These are phyloP conservation scores for Gillenia trifoliata DNA, from an alignment of 306 rosid species.

Conservation along the genomic window DNA sequence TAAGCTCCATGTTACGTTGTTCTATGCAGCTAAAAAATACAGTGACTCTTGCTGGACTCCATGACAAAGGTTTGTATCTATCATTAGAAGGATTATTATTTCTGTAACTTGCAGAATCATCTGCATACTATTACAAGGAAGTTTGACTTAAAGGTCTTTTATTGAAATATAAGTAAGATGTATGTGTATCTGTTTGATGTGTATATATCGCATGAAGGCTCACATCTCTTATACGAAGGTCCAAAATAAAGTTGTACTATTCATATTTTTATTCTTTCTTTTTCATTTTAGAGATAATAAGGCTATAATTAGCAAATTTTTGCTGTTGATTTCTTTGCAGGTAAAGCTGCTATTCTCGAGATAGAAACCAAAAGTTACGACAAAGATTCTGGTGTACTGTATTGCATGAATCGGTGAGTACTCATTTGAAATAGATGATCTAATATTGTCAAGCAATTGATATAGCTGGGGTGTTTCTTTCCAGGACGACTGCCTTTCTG, in stretches of 20 bases:
- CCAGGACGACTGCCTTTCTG: conserved; percentile 64
- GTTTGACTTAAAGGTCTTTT: neutral
- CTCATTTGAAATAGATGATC: conserved; percentile 16
- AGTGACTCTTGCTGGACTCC: conserved; percentile 76
- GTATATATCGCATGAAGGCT: neutral
- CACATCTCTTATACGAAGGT: conserved; percentile 7
- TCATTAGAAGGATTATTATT: conserved; percentile 15
- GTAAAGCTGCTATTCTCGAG: conserved; percentile 94
- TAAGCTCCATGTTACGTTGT: conserved; percentile 19
- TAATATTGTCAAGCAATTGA: conserved; percentile 18
- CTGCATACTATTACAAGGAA: neutral
- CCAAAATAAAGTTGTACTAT: neutral
- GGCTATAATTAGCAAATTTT: neutral
- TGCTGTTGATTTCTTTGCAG: conserved; percentile 34
- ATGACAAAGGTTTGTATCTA: conserved; percentile 75
- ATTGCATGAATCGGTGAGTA: conserved; percentile 84
- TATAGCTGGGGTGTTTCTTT: conserved; percentile 28
- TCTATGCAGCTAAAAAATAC: conserved; percentile 60
- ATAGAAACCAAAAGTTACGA: conserved; percentile 82
- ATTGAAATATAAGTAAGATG: neutral
- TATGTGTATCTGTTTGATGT: neutral
- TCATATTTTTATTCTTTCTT: neutral
- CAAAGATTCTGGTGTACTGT: conserved; percentile 67
- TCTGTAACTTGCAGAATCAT: conserved; percentile 4
- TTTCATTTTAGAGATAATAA: neutral